phyloP scores from a whole-genome alignment of 2,329 filamentous ascomycete species.

The Endocalyx cinctus region DNA sequence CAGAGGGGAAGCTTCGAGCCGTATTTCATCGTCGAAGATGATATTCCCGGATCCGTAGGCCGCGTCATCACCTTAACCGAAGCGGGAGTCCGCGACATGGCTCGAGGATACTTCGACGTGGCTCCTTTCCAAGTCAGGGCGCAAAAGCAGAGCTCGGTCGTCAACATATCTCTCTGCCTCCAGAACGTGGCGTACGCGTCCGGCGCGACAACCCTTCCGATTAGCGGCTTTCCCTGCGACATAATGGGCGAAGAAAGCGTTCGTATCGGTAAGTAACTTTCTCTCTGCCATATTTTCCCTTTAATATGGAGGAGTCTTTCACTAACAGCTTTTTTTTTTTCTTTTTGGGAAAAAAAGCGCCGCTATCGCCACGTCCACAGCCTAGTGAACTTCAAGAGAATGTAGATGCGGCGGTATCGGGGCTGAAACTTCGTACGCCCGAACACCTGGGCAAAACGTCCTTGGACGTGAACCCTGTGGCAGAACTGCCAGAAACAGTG shows the following conservation, averaged over 20 bases:
- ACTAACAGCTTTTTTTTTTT: too few species aligned
- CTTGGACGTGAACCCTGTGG: too few species aligned
- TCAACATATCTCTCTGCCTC: slow-evolving; percentile 25
- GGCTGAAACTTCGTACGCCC: too few species aligned
- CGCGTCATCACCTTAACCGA: slow-evolving; percentile 21
- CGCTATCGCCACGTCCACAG: too few species aligned
- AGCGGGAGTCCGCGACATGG: slow-evolving; percentile 25
- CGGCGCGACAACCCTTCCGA: slow-evolving; percentile 20
- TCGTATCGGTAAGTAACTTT: too few species aligned
- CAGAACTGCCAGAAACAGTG: too few species aligned
- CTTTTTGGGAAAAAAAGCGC: too few species aligned
- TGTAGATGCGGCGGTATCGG: too few species aligned
- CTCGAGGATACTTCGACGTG: slow-evolving; percentile 24
- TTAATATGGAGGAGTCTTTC: too few species aligned
- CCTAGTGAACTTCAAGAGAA: too few species aligned
- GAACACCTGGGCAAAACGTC: too few species aligned
- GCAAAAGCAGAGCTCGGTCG: slow-evolving; percentile 16
- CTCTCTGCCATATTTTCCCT: too few species aligned
- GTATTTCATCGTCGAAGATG: slow-evolving; percentile 25
- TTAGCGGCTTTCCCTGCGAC: slow-evolving; percentile 26
- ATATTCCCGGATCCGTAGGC: slow-evolving; percentile 13
- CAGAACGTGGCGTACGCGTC: slow-evolving; percentile 18
- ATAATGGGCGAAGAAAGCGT: slow-evolving; percentile 27
- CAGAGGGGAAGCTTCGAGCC: slow-evolving; percentile 27
- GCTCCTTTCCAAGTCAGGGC: slow-evolving; percentile 20